Conservation (phyloP, 2,329 filamentous ascomycete species). For the Ascochyta pisi region DNA sequence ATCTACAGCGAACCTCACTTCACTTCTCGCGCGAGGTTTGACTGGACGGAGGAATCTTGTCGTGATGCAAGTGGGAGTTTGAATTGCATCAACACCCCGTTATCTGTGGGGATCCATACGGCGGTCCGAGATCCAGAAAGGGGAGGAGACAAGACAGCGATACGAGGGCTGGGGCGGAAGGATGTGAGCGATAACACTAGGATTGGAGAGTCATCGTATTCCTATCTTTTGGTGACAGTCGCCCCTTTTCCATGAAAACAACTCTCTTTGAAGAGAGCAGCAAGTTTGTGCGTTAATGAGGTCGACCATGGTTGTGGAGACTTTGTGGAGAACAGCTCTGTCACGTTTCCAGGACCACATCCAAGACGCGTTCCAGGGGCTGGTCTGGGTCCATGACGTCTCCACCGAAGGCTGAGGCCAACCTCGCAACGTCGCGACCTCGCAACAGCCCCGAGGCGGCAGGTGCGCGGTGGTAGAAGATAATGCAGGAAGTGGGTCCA, state of each 20-base stretch:
- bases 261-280: too few species aligned
- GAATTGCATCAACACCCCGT: slow-evolving; percentile 3
- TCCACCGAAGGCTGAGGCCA: background rate
- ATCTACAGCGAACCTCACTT: background rate
- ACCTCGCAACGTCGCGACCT: background rate
- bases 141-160: slow-evolving; percentile 13
- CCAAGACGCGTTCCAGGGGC: slow-evolving; percentile 1
- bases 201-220: too few species aligned
- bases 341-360: slow-evolving; percentile 3
- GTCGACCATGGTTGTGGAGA: background rate
- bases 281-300: background rate
- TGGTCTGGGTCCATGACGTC: slow-evolving; percentile 1
- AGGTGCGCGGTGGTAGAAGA: background rate
- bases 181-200: background rate
- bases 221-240: background rate
- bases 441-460: background rate
- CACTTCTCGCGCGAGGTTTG: background rate
- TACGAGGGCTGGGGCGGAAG: slow-evolving; percentile 2
- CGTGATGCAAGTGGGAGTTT: slow-evolving; percentile 8
- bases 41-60: background rate
- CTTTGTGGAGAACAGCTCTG: slow-evolving; percentile 5
- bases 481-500: background rate
- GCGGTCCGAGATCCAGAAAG: slow-evolving; percentile 6
- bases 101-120: slow-evolving; percentile 5
- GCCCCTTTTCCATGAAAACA: background rate